Conservation (phyloP, 139 green algal species). For the Yamagishiella unicocca region DNA sequence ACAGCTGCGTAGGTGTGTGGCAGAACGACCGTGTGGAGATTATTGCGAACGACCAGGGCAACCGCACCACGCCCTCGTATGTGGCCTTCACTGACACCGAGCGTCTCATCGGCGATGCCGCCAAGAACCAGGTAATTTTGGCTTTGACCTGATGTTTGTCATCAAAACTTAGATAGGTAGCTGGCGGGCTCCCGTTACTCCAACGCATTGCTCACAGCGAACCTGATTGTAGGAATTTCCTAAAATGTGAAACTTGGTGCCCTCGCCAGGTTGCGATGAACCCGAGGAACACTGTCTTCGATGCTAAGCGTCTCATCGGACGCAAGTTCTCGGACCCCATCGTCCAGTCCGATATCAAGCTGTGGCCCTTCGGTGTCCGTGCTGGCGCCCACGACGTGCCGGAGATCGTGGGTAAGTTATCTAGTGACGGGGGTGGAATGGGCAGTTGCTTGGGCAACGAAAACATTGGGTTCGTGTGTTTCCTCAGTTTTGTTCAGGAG, state of each 20-base stretch:
- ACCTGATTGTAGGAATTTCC: background rate
- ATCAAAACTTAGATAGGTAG: background rate
- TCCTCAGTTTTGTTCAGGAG: too few relatives aligned
- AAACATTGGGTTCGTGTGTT: too few relatives aligned
- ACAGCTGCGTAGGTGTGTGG: constrained; percentile 89
- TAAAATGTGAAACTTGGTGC: background rate
- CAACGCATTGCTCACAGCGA: background rate
- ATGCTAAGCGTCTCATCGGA: constrained; percentile 98
- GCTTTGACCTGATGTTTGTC: background rate
- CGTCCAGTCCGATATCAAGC: constrained; percentile 94
- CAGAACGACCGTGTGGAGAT: constrained; percentile 93
- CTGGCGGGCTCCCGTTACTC: background rate
- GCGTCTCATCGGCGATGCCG: constrained; percentile 95
- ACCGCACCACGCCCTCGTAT: constrained; percentile 96
- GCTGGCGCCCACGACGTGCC: constrained; percentile 49
- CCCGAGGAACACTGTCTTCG: constrained; percentile 94
- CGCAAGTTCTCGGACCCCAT: constrained; percentile 70
- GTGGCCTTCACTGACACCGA: constrained; percentile 98
- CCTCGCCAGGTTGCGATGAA: constrained; percentile 42
- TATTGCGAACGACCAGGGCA: constrained; percentile 95
- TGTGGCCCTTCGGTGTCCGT: constrained; percentile 87
- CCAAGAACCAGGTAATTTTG: constrained; percentile 94
- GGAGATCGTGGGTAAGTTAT: constrained; percentile 52
- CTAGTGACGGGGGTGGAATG: too few relatives aligned
- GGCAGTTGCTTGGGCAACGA: too few relatives aligned